Percentiles rank a stretch among this genome's conserved stretches.
phyloP scores from a whole-genome alignment of 805 yeast species.

The Candida peoriensis region DNA sequence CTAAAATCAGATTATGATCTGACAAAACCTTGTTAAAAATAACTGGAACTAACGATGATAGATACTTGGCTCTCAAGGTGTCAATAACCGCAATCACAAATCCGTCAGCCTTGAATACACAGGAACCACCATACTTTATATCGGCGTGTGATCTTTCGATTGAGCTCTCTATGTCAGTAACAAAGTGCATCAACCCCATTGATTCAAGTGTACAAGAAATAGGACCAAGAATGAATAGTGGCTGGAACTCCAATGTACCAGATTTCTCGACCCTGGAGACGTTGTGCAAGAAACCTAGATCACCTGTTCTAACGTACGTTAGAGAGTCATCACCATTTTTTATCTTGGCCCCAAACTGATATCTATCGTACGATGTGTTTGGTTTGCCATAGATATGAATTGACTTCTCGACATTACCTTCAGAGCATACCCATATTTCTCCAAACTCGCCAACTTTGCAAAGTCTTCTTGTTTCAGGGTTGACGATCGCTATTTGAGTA shows the following conservation, averaged over 20 bases:
- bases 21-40: slow-evolving; percentile 74
- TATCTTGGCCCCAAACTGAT: slow-evolving; percentile 60
- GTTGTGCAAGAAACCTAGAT: slow-evolving; percentile 85
- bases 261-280: slow-evolving; percentile 44
- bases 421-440: slow-evolving; percentile 94
- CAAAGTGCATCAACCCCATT: slow-evolving; percentile 88
- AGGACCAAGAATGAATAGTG: slow-evolving; percentile 78
- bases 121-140: slow-evolving; percentile 51
- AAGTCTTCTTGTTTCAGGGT: slow-evolving; percentile 79
- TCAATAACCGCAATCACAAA: slow-evolving; percentile 74
- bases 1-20: slow-evolving; percentile 76
- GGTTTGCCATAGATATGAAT: slow-evolving; percentile 46
- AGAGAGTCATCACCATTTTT: slow-evolving; percentile 58
- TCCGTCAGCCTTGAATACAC: slow-evolving; percentile 79
- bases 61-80: slow-evolving; percentile 40
- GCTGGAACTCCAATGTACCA: slow-evolving; percentile 50
- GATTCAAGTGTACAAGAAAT: slow-evolving; percentile 87
- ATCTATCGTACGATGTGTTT: slow-evolving; percentile 15
- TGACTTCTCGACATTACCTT: slow-evolving; percentile 63
- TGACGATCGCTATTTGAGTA: slow-evolving; percentile 89
- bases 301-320: slow-evolving; percentile 83
- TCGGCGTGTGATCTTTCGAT: slow-evolving; percentile 46
- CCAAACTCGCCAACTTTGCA: slow-evolving; percentile 90
- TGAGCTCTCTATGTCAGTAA: slow-evolving; percentile 72
- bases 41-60: slow-evolving; percentile 78